These are phyloP conservation scores for Dothideomycetes sp. DNA, from an alignment of 2,329 filamentous ascomycete species.

Conservation along the genomic window DNA sequence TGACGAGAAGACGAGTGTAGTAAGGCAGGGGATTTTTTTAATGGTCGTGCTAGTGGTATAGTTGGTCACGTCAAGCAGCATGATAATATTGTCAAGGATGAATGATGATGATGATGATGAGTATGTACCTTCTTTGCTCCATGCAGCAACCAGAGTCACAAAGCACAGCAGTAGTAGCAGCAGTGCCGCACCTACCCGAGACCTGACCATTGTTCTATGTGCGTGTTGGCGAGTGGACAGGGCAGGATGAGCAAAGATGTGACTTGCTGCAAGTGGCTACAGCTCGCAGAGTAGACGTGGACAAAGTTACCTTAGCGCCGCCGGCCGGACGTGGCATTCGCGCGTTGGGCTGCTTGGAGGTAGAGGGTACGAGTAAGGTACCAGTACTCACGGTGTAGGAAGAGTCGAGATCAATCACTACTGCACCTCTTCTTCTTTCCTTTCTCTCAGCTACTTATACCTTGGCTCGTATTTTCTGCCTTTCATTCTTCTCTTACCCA, in stretches of 20 bases:
- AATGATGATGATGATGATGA: not conserved
- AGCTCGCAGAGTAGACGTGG: not conserved
- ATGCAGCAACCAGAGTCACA: conserved; percentile 58
- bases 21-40: too few relatives aligned
- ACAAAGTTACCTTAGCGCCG: conserved; percentile 2
- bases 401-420: too few relatives aligned
- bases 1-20: too few relatives aligned
- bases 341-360: not conserved
- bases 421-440: not conserved
- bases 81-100: conserved; percentile 15
- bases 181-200: conserved; percentile 45
- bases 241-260: conserved; percentile 12
- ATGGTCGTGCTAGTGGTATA: too few relatives aligned
- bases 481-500: too few relatives aligned
- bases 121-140: conserved; percentile 68
- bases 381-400: not conserved
- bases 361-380: not conserved
- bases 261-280: too few relatives aligned
- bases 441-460: not conserved
- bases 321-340: conserved; percentile 4
- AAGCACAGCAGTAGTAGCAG: conserved; percentile 60
- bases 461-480: not conserved
- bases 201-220: conserved; percentile 63
- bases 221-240: conserved; percentile 3
- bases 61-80: too few relatives aligned